Base-by-base conservation (phyloP, 371 early-diverging fungal species). In the Mortierella sp. region DNA sequence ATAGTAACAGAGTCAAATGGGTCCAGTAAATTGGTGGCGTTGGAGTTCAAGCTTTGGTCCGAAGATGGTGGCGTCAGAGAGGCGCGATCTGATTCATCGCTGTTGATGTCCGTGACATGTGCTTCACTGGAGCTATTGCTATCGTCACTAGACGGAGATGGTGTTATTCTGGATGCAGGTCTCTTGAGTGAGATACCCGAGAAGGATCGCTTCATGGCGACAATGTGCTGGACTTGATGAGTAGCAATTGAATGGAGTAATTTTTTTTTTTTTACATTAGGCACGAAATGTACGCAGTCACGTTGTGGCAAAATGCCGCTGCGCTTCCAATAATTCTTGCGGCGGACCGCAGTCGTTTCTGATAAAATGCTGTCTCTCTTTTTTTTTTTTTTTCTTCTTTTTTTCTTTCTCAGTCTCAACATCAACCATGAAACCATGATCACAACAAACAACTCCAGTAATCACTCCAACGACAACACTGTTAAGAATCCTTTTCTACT, bases 181-280 rank as follows among this genome's bases (percentile, higher is more conserved):
- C 79, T 65, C 79, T 73, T 72, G 32, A 79, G 74, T 2, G 79
- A 79, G 45, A 77, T 61, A 12, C 72, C 77, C 12, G 77, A 64
- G 58, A 35, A 65, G 19, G 72, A 57, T 26, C 77, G 77, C 65
- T 77, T 77, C 77, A 77, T 77, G 58, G 60, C 26, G 59, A 37
- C 13, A 43, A 43, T 43, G 22, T 62, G 23, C 28, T 23, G 49
- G 26, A 63, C 31, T 26, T 37, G 28, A 19, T 15, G 34, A 37
- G 58, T 17, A 1, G 45, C 9, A 49, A 61, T 55, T 28, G 3
- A 23, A 9, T 17, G 28, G 9, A 13, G 15, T n/a, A 23, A 49
- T 15, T 19, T 5, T 23, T n/a, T 5, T n/a, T 15, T 7, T 37
- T 37, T 37, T 10, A 4, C 37, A 4, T 37, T n/a, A n/a, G n/a